Evolutionary conservation across 2,329 filamentous ascomycete species (phyloP).

Genomic region (Cercospora sesami): DNA sequence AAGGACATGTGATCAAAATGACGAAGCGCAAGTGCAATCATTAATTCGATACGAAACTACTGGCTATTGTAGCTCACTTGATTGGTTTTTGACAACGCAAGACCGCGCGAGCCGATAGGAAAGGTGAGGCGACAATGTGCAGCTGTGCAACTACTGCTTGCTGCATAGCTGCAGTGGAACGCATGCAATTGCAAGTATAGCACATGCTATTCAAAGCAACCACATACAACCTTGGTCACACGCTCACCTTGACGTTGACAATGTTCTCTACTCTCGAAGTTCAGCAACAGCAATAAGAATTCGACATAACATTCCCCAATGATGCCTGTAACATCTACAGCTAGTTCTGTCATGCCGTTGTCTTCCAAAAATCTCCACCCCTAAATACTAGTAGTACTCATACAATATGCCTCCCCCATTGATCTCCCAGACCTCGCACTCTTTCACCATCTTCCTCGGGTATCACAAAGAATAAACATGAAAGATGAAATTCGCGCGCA

Average conservation of each 20-base stretch:
- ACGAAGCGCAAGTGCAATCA: neutral
- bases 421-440: neutral
- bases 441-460: conserved; percentile 20
- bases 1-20: neutral
- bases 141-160: neutral
- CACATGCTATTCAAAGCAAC: too few species aligned
- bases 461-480: conserved; percentile 28
- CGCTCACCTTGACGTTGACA: too few species aligned
- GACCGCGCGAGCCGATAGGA: neutral
- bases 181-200: neutral
- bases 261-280: neutral
- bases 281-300: neutral
- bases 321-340: conserved; percentile 18
- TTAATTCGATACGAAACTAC: neutral
- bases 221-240: too few species aligned
- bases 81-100: neutral
- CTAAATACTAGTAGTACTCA: neutral
- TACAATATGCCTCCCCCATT: neutral
- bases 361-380: neutral
- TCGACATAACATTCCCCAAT: neutral
- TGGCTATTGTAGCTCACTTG: neutral
- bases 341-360: neutral
- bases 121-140: neutral
- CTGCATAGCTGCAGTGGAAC: neutral
- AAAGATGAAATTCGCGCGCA: neutral